Conservation (phyloP, 805 yeast genomes). For the Lachancea lanzarotensis region DNA sequence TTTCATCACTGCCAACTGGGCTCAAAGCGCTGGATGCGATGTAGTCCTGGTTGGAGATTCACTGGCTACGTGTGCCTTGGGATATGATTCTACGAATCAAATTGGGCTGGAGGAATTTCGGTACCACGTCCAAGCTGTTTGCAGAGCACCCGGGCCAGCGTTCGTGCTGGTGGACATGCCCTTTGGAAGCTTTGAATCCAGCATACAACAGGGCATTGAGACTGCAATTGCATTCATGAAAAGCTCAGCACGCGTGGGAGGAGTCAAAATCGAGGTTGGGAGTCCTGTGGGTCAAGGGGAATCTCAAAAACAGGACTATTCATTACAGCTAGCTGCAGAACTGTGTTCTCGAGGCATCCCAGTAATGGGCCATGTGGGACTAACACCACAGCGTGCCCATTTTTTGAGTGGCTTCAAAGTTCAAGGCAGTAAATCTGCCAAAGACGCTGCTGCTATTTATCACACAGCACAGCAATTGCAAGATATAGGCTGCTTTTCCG, state of each 20-base stretch:
- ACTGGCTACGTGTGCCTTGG: conserved; percentile 84
- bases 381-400: conserved; percentile 83
- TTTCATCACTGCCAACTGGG: conserved; percentile 65
- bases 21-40: conserved; percentile 61
- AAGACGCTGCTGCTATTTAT: conserved; percentile 49
- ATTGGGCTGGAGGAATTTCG: conserved; percentile 73
- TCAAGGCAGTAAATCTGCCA: conserved; percentile 58
- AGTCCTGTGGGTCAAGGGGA: not conserved
- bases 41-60: conserved; percentile 84
- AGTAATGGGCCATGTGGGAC: conserved; percentile 84
- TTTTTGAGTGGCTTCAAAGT: conserved; percentile 80
- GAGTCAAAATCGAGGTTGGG: conserved; percentile 75
- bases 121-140: conserved; percentile 68
- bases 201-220: conserved; percentile 57
- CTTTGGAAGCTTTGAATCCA: conserved; percentile 74
- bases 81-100: conserved; percentile 70
- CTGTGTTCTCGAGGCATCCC: conserved; percentile 73
- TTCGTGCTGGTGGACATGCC: conserved; percentile 82
- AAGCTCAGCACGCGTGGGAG: conserved; percentile 22
- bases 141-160: conserved; percentile 60
- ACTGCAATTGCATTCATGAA: conserved; percentile 50
- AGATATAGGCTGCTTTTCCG: conserved; percentile 65
- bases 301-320: conserved; percentile 35
- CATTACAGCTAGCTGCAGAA: conserved; percentile 46
- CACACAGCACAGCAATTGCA: conserved; percentile 67